Percentiles rank a stretch among this genome's conserved stretches.
Conservation (phyloP, 768 basidiomycete species). For the Calvatia gigantea region DNA sequence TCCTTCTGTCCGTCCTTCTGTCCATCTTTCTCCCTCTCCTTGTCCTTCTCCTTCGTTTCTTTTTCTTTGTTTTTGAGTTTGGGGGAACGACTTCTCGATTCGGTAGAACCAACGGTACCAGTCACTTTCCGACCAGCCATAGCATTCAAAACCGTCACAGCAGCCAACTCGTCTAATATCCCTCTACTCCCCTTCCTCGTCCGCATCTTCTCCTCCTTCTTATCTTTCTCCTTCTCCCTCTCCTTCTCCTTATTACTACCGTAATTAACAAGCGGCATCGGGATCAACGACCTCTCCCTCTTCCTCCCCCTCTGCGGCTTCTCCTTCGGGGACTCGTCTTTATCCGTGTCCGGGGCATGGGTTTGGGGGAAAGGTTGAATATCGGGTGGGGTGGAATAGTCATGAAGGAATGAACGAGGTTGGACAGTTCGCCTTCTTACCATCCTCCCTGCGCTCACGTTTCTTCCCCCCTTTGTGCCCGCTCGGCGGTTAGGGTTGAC, state of each 20-base stretch:
- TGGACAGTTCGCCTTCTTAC: constrained; percentile 2
- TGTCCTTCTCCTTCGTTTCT: background rate
- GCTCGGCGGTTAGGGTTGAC: no score
- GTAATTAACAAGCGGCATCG: constrained; percentile 2
- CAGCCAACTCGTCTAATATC: constrained; percentile 9
- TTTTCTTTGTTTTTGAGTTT: background rate
- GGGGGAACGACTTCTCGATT: background rate
- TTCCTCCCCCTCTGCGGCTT: constrained; percentile 1
- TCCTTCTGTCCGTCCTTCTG: background rate
- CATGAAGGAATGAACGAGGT: constrained; percentile 4
- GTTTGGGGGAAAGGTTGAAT: background rate
- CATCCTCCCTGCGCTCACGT: background rate
- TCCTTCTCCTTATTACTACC: background rate
- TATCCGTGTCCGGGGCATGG: background rate
- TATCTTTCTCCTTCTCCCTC: background rate
- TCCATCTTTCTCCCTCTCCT: background rate
- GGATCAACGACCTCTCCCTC: background rate
- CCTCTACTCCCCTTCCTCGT: constrained; percentile 11
- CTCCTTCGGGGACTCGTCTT: background rate
- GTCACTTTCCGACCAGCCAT: background rate
- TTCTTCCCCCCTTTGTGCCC: background rate
- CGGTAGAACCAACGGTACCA: background rate
- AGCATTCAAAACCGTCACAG: constrained; percentile 3
- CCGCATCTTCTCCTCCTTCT: constrained; percentile 1
- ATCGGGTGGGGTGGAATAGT: constrained; percentile 7